Evolutionary conservation across 2,329 filamentous ascomycete genomes (phyloP), one percentile per base, ranked within the genome.

Genomic region (Dactylellina haptotyla): DNA sequence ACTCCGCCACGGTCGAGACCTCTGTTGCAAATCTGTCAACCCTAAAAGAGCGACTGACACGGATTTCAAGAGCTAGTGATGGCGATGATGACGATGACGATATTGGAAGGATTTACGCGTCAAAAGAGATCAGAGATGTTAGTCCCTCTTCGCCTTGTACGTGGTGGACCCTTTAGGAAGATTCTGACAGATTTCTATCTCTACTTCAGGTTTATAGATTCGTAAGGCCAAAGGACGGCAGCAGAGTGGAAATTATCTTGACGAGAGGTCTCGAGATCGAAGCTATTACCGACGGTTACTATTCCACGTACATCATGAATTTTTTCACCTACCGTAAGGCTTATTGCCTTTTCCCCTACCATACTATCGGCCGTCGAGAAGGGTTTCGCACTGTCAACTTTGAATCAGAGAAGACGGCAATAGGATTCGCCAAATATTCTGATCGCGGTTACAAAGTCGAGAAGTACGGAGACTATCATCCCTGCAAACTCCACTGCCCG

Each of bases 281-380:
- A 25, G 53, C 62, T 1, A 66, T 66, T 25, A 25, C 58, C 20
- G 23, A 32, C n/a, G 62, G 41, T n/a, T 66, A 66, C 18, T 66
- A 66, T 48, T 39, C 51, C 6, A 66, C 62, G 5, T 66, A 66
- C 45, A 66, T 66, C n/a, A 66, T 66, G 62, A 66, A 66, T 25
- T 66, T 66, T 39, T 51, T 66, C 39, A 66, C 62, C 18, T 66
- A 57, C 30, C 32, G 34, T 4, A 50, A 48, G 18, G 62, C 50
- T 5, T 66, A 66, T 18, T 58, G 46, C n/a, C 53, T 66, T 16
- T 66, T 66, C 9, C 53, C 62, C 2, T 51, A 58, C 12, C 62
- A 66, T 34, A 66, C 62, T 0, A 32, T 66, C 20, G 28, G 46
- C n/a, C 20, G 25, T 12, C 32, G 20, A 16, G 43, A 66, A 30